A percentile compares a stretch with the other conserved stretches of the same genome.
Conservation (phyloP, 371 early-diverging fungal species). For the Haplosporangium sp. region DNA sequence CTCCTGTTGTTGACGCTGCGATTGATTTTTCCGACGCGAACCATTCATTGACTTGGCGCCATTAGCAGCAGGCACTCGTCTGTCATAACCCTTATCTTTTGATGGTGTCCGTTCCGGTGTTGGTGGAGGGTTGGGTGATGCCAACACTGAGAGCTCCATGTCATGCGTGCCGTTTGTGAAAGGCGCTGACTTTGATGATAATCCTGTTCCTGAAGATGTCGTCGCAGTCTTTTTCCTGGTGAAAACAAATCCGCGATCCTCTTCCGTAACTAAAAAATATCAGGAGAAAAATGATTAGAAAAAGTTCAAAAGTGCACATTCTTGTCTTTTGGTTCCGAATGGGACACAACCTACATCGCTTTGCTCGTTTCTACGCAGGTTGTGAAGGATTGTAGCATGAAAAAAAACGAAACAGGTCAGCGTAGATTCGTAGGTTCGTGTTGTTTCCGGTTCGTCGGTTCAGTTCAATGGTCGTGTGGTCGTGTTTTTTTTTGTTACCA, state of each 20-base stretch:
- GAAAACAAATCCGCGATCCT: conserved; percentile 52
- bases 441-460: too few species aligned
- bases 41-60: neutral
- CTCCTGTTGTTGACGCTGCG: neutral
- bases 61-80: neutral
- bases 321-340: neutral
- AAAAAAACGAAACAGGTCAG: neutral
- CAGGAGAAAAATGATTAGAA: neutral
- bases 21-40: neutral
- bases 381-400: neutral
- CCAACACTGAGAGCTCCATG: conserved; percentile 1
- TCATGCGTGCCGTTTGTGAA: neutral
- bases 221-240: conserved; percentile 32
- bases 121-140: conserved; percentile 18
- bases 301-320: neutral
- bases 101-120: conserved; percentile 44
- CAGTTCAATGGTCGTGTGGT: too few species aligned
- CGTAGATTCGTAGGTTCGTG: neutral
- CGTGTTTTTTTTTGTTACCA: conserved; percentile 18
- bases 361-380: conserved; percentile 26
- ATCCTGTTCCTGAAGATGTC: conserved; percentile 5
- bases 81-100: conserved; percentile 9
- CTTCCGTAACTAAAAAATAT: conserved; percentile 27
- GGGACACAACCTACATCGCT: conserved; percentile 24
- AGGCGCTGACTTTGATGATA: neutral